These are phyloP conservation scores for Metarhizium rileyi DNA, from an alignment of 2,329 filamentous ascomycete species.

Conservation along the genomic window DNA sequence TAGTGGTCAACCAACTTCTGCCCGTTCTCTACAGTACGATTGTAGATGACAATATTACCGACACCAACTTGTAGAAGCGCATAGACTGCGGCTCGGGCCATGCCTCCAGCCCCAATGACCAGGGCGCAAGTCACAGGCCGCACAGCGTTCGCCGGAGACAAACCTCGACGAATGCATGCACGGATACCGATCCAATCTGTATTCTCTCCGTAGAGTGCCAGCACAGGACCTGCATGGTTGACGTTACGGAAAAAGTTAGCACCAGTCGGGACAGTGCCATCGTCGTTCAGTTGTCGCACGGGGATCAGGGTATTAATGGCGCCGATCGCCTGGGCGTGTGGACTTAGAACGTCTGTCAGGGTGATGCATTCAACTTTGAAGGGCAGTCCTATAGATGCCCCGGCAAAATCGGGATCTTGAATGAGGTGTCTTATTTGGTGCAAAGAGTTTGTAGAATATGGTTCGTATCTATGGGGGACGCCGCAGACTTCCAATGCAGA, in stretches of 20 bases:
- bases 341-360: constrained; percentile 58
- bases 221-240: constrained; percentile 55
- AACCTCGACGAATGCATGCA: constrained; percentile 59
- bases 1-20: constrained; percentile 61
- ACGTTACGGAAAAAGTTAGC: constrained; percentile 39
- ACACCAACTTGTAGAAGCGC: constrained; percentile 70
- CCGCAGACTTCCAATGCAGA: constrained; percentile 57
- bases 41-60: constrained; percentile 64
- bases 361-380: constrained; percentile 68
- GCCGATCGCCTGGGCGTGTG: constrained; percentile 64
- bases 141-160: constrained; percentile 62
- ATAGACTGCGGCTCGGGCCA: constrained; percentile 71
- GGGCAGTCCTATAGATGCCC: constrained; percentile 60
- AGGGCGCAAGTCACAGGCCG: constrained; percentile 45
- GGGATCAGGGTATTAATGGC: constrained; percentile 70
- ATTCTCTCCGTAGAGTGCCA: constrained; percentile 67
- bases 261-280: constrained; percentile 47
- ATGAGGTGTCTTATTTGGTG: constrained; percentile 55
- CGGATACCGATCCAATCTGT: constrained; percentile 75
- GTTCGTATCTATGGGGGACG: constrained; percentile 58
- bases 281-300: constrained; percentile 48
- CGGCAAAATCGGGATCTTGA: constrained; percentile 58
- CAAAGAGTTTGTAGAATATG: constrained; percentile 52
- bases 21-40: constrained; percentile 59
- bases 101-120: constrained; percentile 59